Evolutionary conservation across 2,329 filamentous ascomycete species (phyloP).

Genomic region (Microsporum canis): DNA sequence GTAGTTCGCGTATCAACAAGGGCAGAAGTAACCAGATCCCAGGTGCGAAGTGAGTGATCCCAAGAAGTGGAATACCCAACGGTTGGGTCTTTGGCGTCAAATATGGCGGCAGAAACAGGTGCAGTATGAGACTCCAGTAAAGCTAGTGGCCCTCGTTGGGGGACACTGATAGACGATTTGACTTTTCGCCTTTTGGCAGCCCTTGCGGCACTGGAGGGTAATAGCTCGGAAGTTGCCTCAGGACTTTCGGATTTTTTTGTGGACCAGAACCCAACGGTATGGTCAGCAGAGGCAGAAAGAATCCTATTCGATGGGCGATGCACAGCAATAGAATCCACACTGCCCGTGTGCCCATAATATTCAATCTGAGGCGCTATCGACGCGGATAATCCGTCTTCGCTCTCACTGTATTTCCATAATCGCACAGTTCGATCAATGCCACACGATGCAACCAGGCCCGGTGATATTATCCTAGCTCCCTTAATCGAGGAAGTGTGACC

Average conservation of each 20-base stretch:
- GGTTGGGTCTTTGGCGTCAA: slow-evolving; percentile 73
- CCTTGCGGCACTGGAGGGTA: slow-evolving; percentile 54
- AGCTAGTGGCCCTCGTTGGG: slow-evolving; percentile 67
- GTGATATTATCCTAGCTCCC: slow-evolving; percentile 69
- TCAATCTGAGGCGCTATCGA: slow-evolving; percentile 63
- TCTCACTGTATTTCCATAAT: slow-evolving; percentile 77
- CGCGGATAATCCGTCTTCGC: slow-evolving; percentile 47
- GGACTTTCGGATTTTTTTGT: slow-evolving; percentile 66
- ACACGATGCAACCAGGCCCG: slow-evolving; percentile 67
- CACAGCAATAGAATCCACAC: slow-evolving; percentile 63
- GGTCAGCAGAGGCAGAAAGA: slow-evolving; percentile 74
- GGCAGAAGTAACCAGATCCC: slow-evolving; percentile 71
- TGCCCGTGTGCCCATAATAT: slow-evolving; percentile 68
- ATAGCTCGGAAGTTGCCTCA: slow-evolving; percentile 55
- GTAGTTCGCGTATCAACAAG: slow-evolving; percentile 76
- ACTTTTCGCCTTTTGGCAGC: slow-evolving; percentile 67
- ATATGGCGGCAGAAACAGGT: slow-evolving; percentile 66
- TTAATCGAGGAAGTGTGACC: slow-evolving; percentile 70
- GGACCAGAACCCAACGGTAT: slow-evolving; percentile 79
- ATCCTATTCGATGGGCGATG: slow-evolving; percentile 64
- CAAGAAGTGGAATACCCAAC: slow-evolving; percentile 85
- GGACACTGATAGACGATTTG: slow-evolving; percentile 44
- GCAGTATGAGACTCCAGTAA: slow-evolving; percentile 61
- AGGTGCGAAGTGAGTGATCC: slow-evolving; percentile 82
- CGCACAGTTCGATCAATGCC: slow-evolving; percentile 76